Evolutionary conservation across 164 flowering plant genomes (phyloP), one percentile per base, ranked within the genome.

Genomic region (Chimonanthus salicifolius): DNA sequence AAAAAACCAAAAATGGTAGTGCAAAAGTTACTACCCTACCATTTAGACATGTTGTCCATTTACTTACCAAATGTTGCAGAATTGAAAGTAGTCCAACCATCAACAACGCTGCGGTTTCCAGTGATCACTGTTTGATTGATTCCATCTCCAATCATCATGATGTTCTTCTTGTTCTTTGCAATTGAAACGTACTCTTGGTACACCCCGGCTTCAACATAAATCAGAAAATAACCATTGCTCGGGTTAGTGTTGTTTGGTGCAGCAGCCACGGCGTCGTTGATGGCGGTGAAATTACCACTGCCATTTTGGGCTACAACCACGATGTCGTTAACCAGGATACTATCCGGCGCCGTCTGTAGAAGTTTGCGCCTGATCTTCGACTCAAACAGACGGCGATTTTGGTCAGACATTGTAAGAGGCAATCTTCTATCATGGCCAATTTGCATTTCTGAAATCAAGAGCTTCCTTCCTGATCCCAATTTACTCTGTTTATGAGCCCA

Each of bases 131-230:
- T 80, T 63, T 62, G 68, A 47, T 76, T 77, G 75, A 81, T 77
- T 11, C 87, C 87, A 33, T 82, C 87, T n/a, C 89, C 92, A 21
- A 87, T 62, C 83, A 88, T 79, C 84, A 87, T 78, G 65, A 88
- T 43, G 64, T 85, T 70, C 47, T 49, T 73, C 84, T 83, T 85
- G 63, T 76, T 83, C 76, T 72, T 84, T 0, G 72, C 71, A 2
- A 88, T 72, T 11, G 78, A 64, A 2, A 88, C 88, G 51, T 87
- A 82, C 79, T 88, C 89, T 21, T 84, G 75, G 47, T 88, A 88
- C 5, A 84, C 81, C 0, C 92, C 88, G 0, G 79, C 81, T 16
- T 68, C 66, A 9, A 87, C 74, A 47, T 79, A 82, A 5, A 88
- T 85, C 78, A 87, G 13, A 67, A 78, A 88, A 65, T 82, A 86